Conservation (phyloP, 306 rosid genomes). For the Cucurbita moschata region DNA sequence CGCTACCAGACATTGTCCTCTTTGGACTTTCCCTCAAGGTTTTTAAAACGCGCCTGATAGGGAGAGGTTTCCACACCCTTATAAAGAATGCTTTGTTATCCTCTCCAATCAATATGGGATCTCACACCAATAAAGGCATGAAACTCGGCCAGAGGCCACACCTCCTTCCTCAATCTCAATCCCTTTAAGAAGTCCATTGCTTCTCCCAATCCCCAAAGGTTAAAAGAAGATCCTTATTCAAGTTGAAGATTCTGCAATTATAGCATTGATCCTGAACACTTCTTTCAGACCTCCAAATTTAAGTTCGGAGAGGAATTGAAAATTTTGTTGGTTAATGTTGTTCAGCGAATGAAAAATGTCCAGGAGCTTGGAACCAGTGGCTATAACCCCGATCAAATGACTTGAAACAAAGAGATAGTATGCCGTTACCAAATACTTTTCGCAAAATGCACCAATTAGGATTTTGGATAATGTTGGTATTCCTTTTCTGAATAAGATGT, state of each 20-base stretch:
- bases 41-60: too few relatives aligned
- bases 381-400: neutral
- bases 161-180: neutral
- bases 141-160: neutral
- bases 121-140: too few relatives aligned
- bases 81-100: too few relatives aligned
- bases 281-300: too few relatives aligned
- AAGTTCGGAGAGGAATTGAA: too few relatives aligned
- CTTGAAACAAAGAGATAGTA: neutral
- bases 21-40: too few relatives aligned
- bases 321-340: too few relatives aligned
- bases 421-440: neutral
- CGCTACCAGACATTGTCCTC: too few relatives aligned
- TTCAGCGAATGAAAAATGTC: neutral
- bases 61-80: too few relatives aligned
- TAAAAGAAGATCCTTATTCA: neutral
- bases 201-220: neutral
- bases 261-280: too few relatives aligned
- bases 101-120: too few relatives aligned
- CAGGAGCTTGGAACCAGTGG: neutral
- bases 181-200: neutral
- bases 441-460: neutral
- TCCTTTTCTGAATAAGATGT: neutral
- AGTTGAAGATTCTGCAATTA: neutral
- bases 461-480: neutral